Evolutionary conservation across 495 filamentous ascomycete species (phyloP).

Genomic region (Viridothelium virens): DNA sequence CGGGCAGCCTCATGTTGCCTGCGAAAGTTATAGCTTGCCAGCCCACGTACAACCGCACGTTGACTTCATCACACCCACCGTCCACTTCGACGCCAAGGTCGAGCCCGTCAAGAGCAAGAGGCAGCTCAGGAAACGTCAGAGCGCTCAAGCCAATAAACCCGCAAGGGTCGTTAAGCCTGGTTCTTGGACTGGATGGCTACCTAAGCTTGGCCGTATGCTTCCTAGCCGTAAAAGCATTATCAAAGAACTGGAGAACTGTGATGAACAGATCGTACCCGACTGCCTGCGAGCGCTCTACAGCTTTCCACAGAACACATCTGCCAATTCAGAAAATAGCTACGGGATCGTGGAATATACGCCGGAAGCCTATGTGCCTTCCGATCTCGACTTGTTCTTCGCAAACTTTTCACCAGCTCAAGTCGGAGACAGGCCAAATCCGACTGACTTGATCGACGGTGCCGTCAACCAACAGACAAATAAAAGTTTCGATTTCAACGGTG

Average conservation of each 20-base stretch:
- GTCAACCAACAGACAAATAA: slow-evolving; percentile 21
- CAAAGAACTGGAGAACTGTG: slow-evolving; percentile 35
- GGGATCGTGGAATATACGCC: slow-evolving; percentile 36
- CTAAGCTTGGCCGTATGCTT: slow-evolving; percentile 11
- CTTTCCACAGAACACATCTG: slow-evolving; percentile 38
- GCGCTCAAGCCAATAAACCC: not conserved
- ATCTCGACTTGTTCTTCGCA: slow-evolving; percentile 25
- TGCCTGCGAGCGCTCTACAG: slow-evolving; percentile 50
- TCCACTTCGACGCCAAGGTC: slow-evolving; percentile 33
- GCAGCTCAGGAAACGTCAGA: slow-evolving; percentile 14
- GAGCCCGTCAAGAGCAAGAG: slow-evolving; percentile 13
- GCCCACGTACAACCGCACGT: slow-evolving; percentile 31
- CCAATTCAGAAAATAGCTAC: slow-evolving; percentile 41
- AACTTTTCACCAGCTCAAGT: slow-evolving; percentile 16
- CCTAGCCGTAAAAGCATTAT: slow-evolving; percentile 17
- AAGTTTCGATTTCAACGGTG: slow-evolving; percentile 31
- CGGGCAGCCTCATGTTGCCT: slow-evolving; percentile 21
- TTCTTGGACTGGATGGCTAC: not conserved
- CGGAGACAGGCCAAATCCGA: slow-evolving; percentile 16
- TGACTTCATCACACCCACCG: slow-evolving; percentile 33
- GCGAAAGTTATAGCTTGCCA: slow-evolving; percentile 26
- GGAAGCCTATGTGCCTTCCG: slow-evolving; percentile 26
- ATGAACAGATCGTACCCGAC: slow-evolving; percentile 43
- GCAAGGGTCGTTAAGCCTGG: slow-evolving; percentile 11
- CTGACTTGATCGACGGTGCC: slow-evolving; percentile 22